Percentiles rank a stretch among this genome's conserved stretches.
phyloP scores from a whole-genome alignment of 129 eudicot genomes.

The Helichrysum umbraculigerum region DNA sequence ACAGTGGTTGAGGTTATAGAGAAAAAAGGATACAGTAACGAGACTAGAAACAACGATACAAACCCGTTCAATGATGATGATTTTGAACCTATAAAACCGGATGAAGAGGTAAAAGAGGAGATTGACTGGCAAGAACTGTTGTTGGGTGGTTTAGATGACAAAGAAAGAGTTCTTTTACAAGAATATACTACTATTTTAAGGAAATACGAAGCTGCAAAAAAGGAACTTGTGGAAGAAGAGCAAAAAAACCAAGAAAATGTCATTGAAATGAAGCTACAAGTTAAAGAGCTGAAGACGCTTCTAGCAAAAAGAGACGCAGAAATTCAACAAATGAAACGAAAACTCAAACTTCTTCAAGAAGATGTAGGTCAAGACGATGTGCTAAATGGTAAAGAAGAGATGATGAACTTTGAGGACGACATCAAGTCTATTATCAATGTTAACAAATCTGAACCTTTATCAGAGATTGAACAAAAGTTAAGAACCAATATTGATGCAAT shows the following conservation, averaged over 20 bases:
- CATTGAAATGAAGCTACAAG: slow-evolving; percentile 39
- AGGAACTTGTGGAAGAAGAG: slow-evolving; percentile 53
- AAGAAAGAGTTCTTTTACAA: slow-evolving; percentile 61
- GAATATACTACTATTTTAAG: slow-evolving; percentile 72
- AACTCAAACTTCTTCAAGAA: slow-evolving; percentile 41
- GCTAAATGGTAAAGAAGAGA: slow-evolving; percentile 8
- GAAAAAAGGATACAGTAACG: not conserved
- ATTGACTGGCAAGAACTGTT: slow-evolving; percentile 67
- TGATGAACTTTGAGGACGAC: slow-evolving; percentile 28
- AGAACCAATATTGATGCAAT: slow-evolving; percentile 64
- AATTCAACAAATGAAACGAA: slow-evolving; percentile 55
- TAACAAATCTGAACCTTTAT: slow-evolving; percentile 35
- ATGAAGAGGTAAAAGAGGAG: slow-evolving; percentile 20
- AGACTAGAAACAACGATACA: not conserved
- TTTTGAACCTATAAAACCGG: not conserved
- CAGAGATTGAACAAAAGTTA: slow-evolving; percentile 64
- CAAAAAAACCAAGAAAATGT: slow-evolving; percentile 39
- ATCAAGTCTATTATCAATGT: slow-evolving; percentile 25
- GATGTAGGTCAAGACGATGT: slow-evolving; percentile 19
- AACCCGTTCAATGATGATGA: not conserved
- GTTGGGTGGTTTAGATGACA: slow-evolving; percentile 64
- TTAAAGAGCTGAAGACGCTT: slow-evolving; percentile 43
- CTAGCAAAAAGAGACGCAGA: slow-evolving; percentile 59
- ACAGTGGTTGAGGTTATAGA: not conserved
- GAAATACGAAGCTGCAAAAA: slow-evolving; percentile 69